Conservation (phyloP, 1,139 yeast genomes). For the Yamadazyma jaroonii region DNA sequence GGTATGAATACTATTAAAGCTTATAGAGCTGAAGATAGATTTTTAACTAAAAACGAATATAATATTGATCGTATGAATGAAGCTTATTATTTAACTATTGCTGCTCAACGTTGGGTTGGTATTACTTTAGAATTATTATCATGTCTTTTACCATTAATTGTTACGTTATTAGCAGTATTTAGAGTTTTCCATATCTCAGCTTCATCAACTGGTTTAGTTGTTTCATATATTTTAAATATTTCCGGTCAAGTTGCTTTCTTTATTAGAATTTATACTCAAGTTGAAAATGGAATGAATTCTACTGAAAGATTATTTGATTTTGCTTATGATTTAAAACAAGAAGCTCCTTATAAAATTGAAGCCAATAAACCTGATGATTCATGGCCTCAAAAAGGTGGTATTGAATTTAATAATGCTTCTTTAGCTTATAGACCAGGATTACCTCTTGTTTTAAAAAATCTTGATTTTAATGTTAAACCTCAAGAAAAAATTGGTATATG, state of each 20-base stretch:
- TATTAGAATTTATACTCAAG: slow-evolving; percentile 61
- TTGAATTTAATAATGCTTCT: slow-evolving; percentile 55
- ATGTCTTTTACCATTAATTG: slow-evolving; percentile 44
- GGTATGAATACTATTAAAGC: slow-evolving; percentile 75
- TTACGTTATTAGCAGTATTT: slow-evolving; percentile 63
- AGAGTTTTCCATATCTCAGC: slow-evolving; percentile 63
- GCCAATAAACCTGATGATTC: slow-evolving; percentile 54
- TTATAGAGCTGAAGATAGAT: slow-evolving; percentile 50
- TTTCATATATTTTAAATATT: slow-evolving; percentile 59
- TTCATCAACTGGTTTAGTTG: slow-evolving; percentile 69
- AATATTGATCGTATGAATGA: slow-evolving; percentile 68
- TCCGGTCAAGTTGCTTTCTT: slow-evolving; percentile 51
- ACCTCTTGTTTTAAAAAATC: slow-evolving; percentile 67
- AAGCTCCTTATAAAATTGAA: slow-evolving; percentile 45
- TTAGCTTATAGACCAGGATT: slow-evolving; percentile 75
- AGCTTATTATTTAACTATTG: slow-evolving; percentile 66
- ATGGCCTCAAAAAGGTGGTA: slow-evolving; percentile 48
- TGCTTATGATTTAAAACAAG: slow-evolving; percentile 48
- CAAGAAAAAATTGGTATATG: slow-evolving; percentile 73
- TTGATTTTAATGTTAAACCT: slow-evolving; percentile 46
- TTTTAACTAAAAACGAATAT: slow-evolving; percentile 46
- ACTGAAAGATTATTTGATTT: slow-evolving; percentile 77
- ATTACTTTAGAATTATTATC: slow-evolving; percentile 63
- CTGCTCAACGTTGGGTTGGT: slow-evolving; percentile 80
- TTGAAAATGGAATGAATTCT: slow-evolving; percentile 83